phyloP scores from a whole-genome alignment of 2,329 filamentous ascomycete genomes.

The Xylaria sp. region DNA sequence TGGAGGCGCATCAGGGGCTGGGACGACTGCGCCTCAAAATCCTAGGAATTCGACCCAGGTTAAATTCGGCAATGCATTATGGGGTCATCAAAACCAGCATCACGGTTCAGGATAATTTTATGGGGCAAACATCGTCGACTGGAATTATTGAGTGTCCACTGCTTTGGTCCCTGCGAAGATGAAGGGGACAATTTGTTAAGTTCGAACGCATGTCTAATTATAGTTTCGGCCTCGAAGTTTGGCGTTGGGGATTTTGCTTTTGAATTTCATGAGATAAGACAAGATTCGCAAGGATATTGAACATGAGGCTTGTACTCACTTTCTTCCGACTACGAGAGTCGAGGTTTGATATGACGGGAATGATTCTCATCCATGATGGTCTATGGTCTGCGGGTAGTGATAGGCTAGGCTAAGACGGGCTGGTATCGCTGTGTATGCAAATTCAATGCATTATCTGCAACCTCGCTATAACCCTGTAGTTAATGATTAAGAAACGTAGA shows the following conservation, averaged over 20 bases:
- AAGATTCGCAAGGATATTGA: slow-evolving; percentile 23
- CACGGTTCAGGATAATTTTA: slow-evolving; percentile 9
- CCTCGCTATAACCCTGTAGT: background rate
- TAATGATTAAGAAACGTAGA: background rate
- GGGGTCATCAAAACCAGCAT: slow-evolving; percentile 30
- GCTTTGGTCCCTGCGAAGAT: background rate
- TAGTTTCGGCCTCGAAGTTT: slow-evolving; percentile 25
- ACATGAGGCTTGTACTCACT: background rate
- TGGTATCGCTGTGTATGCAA: slow-evolving; percentile 16
- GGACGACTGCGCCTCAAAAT: slow-evolving; percentile 10
- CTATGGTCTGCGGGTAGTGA: slow-evolving; percentile 4
- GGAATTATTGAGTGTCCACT: background rate
- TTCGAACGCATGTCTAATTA: slow-evolving; percentile 23
- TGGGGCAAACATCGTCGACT: background rate
- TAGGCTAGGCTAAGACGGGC: background rate
- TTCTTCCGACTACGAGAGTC: slow-evolving; percentile 7
- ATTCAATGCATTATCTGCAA: slow-evolving; percentile 2
- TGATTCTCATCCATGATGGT: slow-evolving; percentile 22
- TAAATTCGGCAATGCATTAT: slow-evolving; percentile 34
- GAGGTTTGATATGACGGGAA: slow-evolving; percentile 3
- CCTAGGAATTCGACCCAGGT: slow-evolving; percentile 31
- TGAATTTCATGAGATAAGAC: slow-evolving; percentile 18
- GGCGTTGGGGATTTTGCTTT: slow-evolving; percentile 36
- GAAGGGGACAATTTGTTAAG: background rate
- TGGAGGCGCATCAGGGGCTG: background rate